Evolutionary conservation across 106 monocot genomes (phyloP), one percentile per base, ranked within the genome.

Genomic region (Chionographis japonica): DNA sequence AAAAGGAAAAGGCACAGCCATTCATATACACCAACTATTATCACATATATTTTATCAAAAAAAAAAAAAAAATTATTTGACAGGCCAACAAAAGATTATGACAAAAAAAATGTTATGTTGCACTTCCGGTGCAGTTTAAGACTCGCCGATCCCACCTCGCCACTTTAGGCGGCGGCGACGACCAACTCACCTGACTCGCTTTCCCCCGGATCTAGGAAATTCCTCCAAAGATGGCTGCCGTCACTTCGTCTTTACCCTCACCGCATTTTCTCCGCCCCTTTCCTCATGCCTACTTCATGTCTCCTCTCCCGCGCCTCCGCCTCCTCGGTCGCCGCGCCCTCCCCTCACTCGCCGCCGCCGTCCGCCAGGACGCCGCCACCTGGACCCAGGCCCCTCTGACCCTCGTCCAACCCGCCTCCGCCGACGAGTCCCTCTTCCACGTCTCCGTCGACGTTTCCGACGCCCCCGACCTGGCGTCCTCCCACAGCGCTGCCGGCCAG

Each of bases 401-500:
- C 61, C 60, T 35, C 43, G 53, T 94, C 74, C 51, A n/a, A 37
- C 81, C 93, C 2, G 93, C 93, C 58, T 75, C 89, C 43, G 37
- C 62, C 62, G 89, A 94, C 69, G 70, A 58, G 43, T 77, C 93
- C 17, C 82, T 94, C 41, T 90, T 90, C 71, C 94, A 94, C 82
- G 68, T 90, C 73, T 36, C 68, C 43, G 40, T 87, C 63, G 87
- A 86, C 78, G 77, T 85, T 62, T 86, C 86, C 72, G 80, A 79
- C 61, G 36, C 66, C 73, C 75, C 85, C n/a, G 78, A 83, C 63
- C 81, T 95, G 62, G 71, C 80, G 46, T 58, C 42, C 37, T 27
- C 76, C 67, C 77, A 84, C 81, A 70, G 75, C 37, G 68, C 60
- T 40, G 73, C 87, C 39, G 94, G 94, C 3, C 94, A 94, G 82